These are phyloP conservation scores for Knufia petricola DNA, from an alignment of 2,329 filamentous ascomycete genomes.

Conservation along the genomic window DNA sequence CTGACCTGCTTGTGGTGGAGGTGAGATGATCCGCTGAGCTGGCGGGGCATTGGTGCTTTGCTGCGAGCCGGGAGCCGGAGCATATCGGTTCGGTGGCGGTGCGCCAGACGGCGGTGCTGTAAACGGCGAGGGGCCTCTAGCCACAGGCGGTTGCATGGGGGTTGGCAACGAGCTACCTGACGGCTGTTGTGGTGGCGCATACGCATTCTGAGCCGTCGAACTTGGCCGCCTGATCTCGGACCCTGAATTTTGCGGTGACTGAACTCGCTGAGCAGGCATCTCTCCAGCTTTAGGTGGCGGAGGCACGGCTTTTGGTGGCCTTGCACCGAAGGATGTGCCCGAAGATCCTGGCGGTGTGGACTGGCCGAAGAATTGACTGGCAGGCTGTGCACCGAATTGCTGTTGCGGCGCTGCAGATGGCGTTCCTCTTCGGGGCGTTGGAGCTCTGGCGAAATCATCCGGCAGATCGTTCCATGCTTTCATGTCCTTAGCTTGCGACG, in stretches of 20 bases:
- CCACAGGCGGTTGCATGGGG: constrained; percentile 48
- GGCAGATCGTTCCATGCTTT: constrained; percentile 94
- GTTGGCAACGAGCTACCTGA: constrained; percentile 27
- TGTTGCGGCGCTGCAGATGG: constrained; percentile 53
- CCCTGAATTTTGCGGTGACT: constrained; percentile 51
- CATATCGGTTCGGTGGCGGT: constrained; percentile 65
- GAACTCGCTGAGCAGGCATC: constrained; percentile 51
- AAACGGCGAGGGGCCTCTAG: constrained; percentile 75
- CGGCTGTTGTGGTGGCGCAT: constrained; percentile 47
- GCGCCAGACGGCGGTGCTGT: constrained; percentile 63
- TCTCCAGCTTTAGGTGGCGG: constrained; percentile 75
- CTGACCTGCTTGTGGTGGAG: constrained; percentile 33
- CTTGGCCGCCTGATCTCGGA: constrained; percentile 37
- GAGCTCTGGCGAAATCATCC: constrained; percentile 62
- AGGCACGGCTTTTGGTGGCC: constrained; percentile 56
- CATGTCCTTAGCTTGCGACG: constrained; percentile 60
- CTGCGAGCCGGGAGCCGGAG: constrained; percentile 55
- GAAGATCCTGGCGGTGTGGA: constrained; percentile 43
- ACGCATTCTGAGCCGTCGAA: constrained; percentile 51
- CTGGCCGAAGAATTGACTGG: constrained; percentile 32
- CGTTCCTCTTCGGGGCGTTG: constrained; percentile 63
- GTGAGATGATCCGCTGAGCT: constrained; percentile 40
- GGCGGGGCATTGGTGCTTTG: constrained; percentile 32
- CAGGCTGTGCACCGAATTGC: constrained; percentile 51
- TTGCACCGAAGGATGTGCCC: constrained; percentile 48